Base-by-base conservation (phyloP, 2,329 filamentous ascomycete species). In the Sporothrix mexicana region DNA sequence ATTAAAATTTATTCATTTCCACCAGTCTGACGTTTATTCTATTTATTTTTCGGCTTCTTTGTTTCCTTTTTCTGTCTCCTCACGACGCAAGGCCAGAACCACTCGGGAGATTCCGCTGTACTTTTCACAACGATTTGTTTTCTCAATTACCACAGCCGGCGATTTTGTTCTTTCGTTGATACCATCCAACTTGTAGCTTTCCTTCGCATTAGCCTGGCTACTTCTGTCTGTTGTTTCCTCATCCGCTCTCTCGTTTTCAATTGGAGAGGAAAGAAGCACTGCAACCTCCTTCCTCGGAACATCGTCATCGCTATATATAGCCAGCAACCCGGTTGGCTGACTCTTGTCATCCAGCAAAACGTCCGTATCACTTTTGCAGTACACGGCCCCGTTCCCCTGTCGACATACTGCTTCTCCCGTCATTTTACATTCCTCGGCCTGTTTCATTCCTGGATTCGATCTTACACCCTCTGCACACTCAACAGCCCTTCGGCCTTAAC, bases 11-110 rank as follows among this genome's bases (percentile, higher is more conserved):
- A 66, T 66, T 64, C 41, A 23, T 25, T 15, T 51, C 36, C 13
- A 8, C 49, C 47, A 53, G 15, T 49, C 43, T 17, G 13, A 25
- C 17, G 9, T 51, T 62, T 66, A 41, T 67, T 47, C 30, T 67
- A 67, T 15, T 59, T 57, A 12, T 70, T 66, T 66, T 73, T 68
- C 45, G 30, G n/a, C 17, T 43, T 62, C 53, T 69, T 72, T 69
- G 41, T 59, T 69, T 61, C 43, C 17, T 23, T 41, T 51, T 61
- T 25, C 41, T 45, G 69, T 23, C 15, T 67, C 17, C 17, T 10
- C 66, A 36, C 47, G 59, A 47, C 47, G 36, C 47, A 68, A 49
- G 47, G 47, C 47, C 64, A 8, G 41, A 25, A 53, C 15, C 25
- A 23, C 20, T 55, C 66, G 66, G 66, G 47, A 68, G 66, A 53